Percentiles rank a stretch among this genome's conserved stretches.
Conservation (phyloP, 805 yeast species). For the Myxozyma geophila region DNA sequence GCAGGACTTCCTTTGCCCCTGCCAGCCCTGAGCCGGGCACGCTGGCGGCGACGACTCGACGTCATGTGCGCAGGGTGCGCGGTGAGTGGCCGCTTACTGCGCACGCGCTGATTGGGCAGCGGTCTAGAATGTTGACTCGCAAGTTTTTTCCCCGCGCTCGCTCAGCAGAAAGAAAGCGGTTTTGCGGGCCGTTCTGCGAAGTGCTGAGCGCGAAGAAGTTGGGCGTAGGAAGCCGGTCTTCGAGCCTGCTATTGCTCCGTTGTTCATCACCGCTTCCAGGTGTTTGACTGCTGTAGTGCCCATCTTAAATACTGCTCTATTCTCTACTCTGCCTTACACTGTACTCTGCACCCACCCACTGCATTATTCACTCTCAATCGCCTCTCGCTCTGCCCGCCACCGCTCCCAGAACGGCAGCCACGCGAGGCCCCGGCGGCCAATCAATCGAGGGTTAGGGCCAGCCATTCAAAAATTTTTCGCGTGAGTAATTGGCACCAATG, state of each 20-base stretch:
- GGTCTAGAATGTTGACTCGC: conserved; percentile 2
- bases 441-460: conserved; percentile 1
- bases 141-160: not conserved
- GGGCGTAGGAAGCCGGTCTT: too few species aligned
- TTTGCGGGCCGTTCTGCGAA: not conserved
- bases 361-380: not conserved
- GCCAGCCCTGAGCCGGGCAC: not conserved
- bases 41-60: not conserved
- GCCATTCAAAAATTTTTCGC: conserved; percentile 15
- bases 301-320: too few species aligned
- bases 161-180: not conserved
- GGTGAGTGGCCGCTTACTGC: not conserved
- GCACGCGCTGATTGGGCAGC: conserved; percentile 7
- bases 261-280: too few species aligned
- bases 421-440: conserved; percentile 2
- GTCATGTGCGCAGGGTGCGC: not conserved
- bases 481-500: conserved; percentile 21
- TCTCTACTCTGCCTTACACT: too few species aligned
- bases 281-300: too few species aligned
- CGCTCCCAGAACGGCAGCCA: not conserved
- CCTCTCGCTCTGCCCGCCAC: not conserved
- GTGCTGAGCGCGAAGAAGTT: not conserved
- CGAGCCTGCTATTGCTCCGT: too few species aligned
- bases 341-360: not conserved
- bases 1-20: too few species aligned